A percentile compares a stretch with the other conserved stretches of the same genome.
Conservation (phyloP, 2,329 filamentous ascomycete genomes). For the Plenodomus tracheiphilus region DNA sequence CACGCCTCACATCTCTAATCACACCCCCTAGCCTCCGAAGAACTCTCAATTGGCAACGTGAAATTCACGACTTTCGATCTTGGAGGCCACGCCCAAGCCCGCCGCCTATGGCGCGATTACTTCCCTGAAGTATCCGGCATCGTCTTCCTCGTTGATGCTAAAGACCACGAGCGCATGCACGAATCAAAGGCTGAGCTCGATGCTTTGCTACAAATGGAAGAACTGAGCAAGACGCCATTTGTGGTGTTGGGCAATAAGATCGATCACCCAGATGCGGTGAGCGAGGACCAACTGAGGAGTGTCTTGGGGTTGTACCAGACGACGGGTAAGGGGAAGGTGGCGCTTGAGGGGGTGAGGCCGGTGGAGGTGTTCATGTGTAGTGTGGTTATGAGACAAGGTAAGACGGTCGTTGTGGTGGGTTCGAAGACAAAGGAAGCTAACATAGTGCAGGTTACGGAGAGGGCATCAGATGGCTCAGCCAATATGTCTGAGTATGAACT, state of each 20-base stretch:
- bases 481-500: conserved; percentile 35
- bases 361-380: conserved; percentile 99
- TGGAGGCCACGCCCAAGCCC: conserved; percentile 45
- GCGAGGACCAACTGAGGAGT: conserved; percentile 91
- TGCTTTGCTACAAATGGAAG: conserved; percentile 91
- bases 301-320: conserved; percentile 87
- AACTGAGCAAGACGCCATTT: conserved; percentile 93
- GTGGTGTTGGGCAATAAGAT: conserved; percentile 99
- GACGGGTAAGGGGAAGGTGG: conserved; percentile 44
- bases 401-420: too few relatives aligned
- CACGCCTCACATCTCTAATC: conserved; percentile 10
- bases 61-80: conserved; percentile 92
- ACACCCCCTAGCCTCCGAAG: conserved; percentile 65
- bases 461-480: conserved; percentile 45
- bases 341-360: conserved; percentile 45
- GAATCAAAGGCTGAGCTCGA: conserved; percentile 98
- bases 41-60: conserved; percentile 57
- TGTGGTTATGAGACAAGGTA: conserved; percentile 90
- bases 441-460: conserved; percentile 35
- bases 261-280: conserved; percentile 93
- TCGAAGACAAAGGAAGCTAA: conserved; percentile 2
- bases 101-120: conserved; percentile 47
- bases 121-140: conserved; percentile 64
- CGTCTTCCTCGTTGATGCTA: conserved; percentile 96
- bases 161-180: conserved; percentile 90